Evolutionary conservation across 305 asterid species (phyloP), one percentile per base, ranked within the genome.

Genomic region (Solanum hybrid): DNA sequence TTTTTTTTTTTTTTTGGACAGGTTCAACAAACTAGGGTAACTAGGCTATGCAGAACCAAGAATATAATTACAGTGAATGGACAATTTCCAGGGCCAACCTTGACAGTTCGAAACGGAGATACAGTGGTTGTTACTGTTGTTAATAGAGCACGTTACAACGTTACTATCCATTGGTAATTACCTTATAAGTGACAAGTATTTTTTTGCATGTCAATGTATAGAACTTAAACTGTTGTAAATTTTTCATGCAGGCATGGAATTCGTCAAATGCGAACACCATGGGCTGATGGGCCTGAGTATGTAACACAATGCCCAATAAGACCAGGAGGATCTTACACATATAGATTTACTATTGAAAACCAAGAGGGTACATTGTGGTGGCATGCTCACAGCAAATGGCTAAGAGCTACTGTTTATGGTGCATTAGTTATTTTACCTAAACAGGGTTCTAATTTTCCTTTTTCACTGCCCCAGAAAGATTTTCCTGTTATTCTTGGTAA

Each of bases 381-480:
- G 99, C 98, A 96, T 88, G 99, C 99, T 67, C 99, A 96, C 31
- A 95, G 98, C 93, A 90, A 89, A 92, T 96, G 97, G 98, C 97
- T 96, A 7, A 93, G 99, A 90, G 98, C 98, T 76, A 96, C 99
- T 0, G 94, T 96, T 14, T 95, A 96, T 46, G 99, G 99, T 74
- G 99, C 98, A 18, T 93, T 96, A 28, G 64, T 96, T 67, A 95
- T 96, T 37, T 89, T 79, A 90, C 99, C 99, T 6, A 96, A 93
- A 87, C 71, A 91, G 29, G 96, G 97, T 6, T 92, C 91, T 85
- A 91, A 92, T 2, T 95, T 93, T 85, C 98, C 99, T 11, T 96
- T 94, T 92, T 90, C 89, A 6, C 86, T 86, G 36, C 98, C 98
- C 26, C 86, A 90, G 51, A 86, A 77, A 71, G 96, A 96, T 42